phyloP scores from a whole-genome alignment of 257 asterid species.

The Nicotiana paniculata region DNA sequence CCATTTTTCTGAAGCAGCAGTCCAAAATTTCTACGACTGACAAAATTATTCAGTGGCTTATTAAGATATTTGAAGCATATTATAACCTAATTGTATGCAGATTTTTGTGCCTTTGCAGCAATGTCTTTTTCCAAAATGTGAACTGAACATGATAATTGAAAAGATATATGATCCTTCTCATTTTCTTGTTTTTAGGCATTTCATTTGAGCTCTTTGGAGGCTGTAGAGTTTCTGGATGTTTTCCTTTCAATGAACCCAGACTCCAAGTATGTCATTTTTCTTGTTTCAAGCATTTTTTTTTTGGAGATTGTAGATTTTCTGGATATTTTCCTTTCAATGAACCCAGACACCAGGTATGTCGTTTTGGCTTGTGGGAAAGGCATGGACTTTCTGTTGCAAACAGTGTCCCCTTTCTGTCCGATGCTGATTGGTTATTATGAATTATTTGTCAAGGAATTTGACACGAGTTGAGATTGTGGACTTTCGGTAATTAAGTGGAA shows the following conservation, averaged over 20 bases:
- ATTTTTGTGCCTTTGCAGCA: neutral
- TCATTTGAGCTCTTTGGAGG: conserved; percentile 71
- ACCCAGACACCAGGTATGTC: conserved; percentile 71
- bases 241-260: conserved; percentile 92
- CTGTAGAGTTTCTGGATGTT: conserved; percentile 66
- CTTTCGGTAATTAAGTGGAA: neutral
- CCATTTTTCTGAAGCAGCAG: neutral
- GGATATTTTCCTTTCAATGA: conserved; percentile 71
- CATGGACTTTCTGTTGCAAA: neutral
- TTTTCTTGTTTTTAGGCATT: conserved; percentile 47
- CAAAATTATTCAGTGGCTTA: neutral
- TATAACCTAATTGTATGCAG: neutral
- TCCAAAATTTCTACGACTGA: neutral
- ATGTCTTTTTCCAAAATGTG: neutral
- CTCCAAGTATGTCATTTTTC: conserved; percentile 41
- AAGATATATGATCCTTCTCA: conserved; percentile 7
- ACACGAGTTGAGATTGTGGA: neutral
- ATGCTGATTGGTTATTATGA: neutral
- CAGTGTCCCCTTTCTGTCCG: neutral
- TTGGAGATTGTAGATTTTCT: conserved; percentile 67
- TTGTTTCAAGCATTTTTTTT: conserved; percentile 46
- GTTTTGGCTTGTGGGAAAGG: conserved; percentile 35
- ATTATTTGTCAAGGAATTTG: neutral
- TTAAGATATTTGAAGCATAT: neutral
- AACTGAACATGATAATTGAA: neutral